Conservation (phyloP, 192 early-diverging fungal species). For the Coemansia biformis region DNA sequence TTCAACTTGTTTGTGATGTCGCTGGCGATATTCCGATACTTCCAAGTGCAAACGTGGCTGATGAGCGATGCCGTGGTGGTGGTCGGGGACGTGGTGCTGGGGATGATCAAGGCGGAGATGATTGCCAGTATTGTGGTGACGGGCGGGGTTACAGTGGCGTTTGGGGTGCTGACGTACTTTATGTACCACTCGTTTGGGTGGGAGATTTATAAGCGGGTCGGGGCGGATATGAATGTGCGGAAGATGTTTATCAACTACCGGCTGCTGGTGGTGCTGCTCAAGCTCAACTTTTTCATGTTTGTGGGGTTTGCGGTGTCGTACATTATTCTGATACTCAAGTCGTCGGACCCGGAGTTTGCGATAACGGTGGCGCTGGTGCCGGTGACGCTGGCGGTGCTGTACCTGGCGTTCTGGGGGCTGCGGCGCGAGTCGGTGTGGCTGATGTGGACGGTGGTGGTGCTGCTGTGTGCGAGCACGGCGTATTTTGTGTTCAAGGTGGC, state of each 20-base stretch:
- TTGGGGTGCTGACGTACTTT: slow-evolving; percentile 38
- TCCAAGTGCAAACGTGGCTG: slow-evolving; percentile 40
- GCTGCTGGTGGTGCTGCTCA: slow-evolving; percentile 47
- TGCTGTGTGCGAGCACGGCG: slow-evolving; percentile 37
- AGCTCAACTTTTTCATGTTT: slow-evolving; percentile 52
- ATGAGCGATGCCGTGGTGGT: slow-evolving; percentile 4
- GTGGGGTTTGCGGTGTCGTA: slow-evolving; percentile 52
- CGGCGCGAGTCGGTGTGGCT: slow-evolving; percentile 26
- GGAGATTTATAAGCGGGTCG: slow-evolving; percentile 54
- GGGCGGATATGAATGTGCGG: slow-evolving; percentile 52
- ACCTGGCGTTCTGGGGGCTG: slow-evolving; percentile 48
- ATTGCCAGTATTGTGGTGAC: slow-evolving; percentile 31
- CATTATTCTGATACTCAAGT: slow-evolving; percentile 56
- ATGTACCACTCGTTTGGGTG: slow-evolving; percentile 54
- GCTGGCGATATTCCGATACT: slow-evolving; percentile 46
- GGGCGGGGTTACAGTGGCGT: slow-evolving; percentile 29
- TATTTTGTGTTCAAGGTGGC: slow-evolving; percentile 52
- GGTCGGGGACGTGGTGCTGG: slow-evolving; percentile 11
- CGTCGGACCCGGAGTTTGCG: slow-evolving; percentile 47
- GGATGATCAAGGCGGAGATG: slow-evolving; percentile 22
- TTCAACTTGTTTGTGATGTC: slow-evolving; percentile 49
- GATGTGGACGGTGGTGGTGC: slow-evolving; percentile 45
- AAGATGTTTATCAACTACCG: slow-evolving; percentile 53
- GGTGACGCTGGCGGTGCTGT: slow-evolving; percentile 37
- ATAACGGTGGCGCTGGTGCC: slow-evolving; percentile 48